These are phyloP conservation scores for Boletus huronensis DNA, from an alignment of 768 basidiomycete genomes.

Conservation along the genomic window DNA sequence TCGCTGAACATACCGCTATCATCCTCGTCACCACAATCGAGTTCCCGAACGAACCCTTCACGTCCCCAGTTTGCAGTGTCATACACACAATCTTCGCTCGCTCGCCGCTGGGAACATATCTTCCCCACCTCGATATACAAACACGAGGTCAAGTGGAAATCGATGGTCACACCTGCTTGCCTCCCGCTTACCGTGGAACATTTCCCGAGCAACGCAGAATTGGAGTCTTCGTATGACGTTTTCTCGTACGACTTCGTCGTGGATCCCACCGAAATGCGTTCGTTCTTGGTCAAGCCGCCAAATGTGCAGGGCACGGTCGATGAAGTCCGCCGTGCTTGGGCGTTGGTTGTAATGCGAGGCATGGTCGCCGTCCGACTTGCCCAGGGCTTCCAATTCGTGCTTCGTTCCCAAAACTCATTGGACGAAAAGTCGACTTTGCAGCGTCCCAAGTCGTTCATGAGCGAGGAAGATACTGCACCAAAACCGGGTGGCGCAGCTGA, in stretches of 20 bases:
- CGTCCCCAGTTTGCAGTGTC: conserved; percentile 56
- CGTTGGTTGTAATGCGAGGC: conserved; percentile 79
- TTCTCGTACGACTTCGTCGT: conserved; percentile 88
- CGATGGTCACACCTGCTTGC: conserved; percentile 79
- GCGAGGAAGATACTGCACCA: conserved; percentile 50
- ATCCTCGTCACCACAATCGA: conserved; percentile 42
- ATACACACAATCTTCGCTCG: conserved; percentile 67
- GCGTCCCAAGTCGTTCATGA: conserved; percentile 54
- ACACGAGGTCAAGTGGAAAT: conserved; percentile 90
- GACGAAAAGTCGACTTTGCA: conserved; percentile 39
- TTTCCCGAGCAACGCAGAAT: conserved; percentile 72
- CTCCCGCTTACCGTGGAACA: conserved; percentile 89
- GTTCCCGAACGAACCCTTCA: conserved; percentile 60
- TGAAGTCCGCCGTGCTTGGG: conserved; percentile 66
- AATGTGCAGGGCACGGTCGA: conserved; percentile 46
- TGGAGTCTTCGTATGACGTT: conserved; percentile 74
- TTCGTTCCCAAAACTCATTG: conserved; percentile 40
- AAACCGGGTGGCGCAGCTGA: conserved; percentile 65
- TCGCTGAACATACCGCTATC: conserved; percentile 41
- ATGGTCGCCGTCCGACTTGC: conserved; percentile 91
- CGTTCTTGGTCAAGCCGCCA: conserved; percentile 78
- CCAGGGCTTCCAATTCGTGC: conserved; percentile 93
- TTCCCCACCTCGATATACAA: conserved; percentile 71
- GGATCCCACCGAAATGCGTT: conserved; percentile 78
- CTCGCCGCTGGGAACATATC: conserved; percentile 86